phyloP scores from a whole-genome alignment of 2,329 filamentous ascomycete genomes.

The Diaporthe batatas region DNA sequence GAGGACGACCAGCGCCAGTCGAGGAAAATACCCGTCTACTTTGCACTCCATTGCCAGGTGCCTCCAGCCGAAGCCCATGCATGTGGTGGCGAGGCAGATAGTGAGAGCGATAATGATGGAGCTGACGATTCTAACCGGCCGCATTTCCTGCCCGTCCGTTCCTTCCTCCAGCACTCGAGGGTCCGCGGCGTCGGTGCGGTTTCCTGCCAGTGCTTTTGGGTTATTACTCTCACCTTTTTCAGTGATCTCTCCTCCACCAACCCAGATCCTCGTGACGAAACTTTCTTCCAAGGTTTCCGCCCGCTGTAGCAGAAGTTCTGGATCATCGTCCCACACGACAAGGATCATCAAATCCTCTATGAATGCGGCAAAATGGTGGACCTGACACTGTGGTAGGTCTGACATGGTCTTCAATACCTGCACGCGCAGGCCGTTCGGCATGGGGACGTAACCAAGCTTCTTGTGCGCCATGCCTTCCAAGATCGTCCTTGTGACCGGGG shows the following conservation, averaged over 20 bases:
- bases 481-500: conserved; percentile 72
- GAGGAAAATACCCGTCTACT: conserved; percentile 19
- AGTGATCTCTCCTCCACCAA: conserved; percentile 55
- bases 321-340: conserved; percentile 75
- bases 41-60: conserved; percentile 33
- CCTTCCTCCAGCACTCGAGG: conserved; percentile 56
- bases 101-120: conserved; percentile 37
- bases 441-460: conserved; percentile 66
- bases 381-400: conserved; percentile 70
- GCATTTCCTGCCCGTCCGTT: conserved; percentile 57
- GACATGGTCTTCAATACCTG: conserved; percentile 72
- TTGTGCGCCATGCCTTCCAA: conserved; percentile 57
- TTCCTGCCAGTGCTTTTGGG: conserved; percentile 39
- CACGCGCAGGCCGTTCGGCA: conserved; percentile 69
- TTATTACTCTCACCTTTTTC: conserved; percentile 57
- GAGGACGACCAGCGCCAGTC: conserved; percentile 54
- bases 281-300: conserved; percentile 65
- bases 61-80: conserved; percentile 37
- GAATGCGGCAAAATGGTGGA: conserved; percentile 76
- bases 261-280: conserved; percentile 72
- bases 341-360: conserved; percentile 69
- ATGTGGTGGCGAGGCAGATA: conserved; percentile 33
- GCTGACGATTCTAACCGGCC: conserved; percentile 35
- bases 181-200: conserved; percentile 60
- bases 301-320: conserved; percentile 66